Base-by-base conservation (phyloP, 176 grass and related monocot species). In the Phoenix roebelenii region DNA sequence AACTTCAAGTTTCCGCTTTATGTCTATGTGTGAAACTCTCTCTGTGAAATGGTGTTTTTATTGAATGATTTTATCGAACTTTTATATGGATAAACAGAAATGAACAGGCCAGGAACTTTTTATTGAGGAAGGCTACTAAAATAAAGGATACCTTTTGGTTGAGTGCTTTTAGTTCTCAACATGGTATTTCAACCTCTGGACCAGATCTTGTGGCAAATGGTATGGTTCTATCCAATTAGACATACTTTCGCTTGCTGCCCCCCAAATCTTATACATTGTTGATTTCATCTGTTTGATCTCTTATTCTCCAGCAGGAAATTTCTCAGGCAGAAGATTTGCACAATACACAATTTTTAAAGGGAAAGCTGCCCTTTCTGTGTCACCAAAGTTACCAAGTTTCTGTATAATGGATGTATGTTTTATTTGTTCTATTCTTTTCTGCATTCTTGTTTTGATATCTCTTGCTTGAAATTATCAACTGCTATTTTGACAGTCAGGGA, bases 281-380 rank as follows among this genome's bases (percentile, higher is more conserved):
- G 48, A 74, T 65, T 77, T 82, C 39, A 9, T 44, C 10, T 44
- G 35, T 44, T 44, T 12, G 10, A 12, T 44, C 35, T 12, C 35
- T 44, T 44, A 44, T 57, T 35, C 72, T 52, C 59, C 24, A 50
- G 14, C 59, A 80, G 78, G 67, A 44, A 76, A 24, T 49, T 50
- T 39, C 28, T 77, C 83, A 57, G 59, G 15, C 60, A 97, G 7
- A 64, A 88, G 54, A 49, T 80, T 7, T 52, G 93, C 79, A 7
- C 63, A 61, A 28, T 97, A 91, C 67, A 88, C 93, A 0, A 20
- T 97, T 25, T 97, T 83, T 63, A 97, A 97, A 72, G 87, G 84
- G 77, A 97, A 97, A 65, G 87, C 84, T 77, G 93, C 93, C 58
- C 79, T 97, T 71, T 77, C 78, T 23, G 51, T 88, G 54, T 63